These are phyloP conservation scores for Aquilaria sinensis DNA, from an alignment of 345 rosid genomes.

Conservation along the genomic window DNA sequence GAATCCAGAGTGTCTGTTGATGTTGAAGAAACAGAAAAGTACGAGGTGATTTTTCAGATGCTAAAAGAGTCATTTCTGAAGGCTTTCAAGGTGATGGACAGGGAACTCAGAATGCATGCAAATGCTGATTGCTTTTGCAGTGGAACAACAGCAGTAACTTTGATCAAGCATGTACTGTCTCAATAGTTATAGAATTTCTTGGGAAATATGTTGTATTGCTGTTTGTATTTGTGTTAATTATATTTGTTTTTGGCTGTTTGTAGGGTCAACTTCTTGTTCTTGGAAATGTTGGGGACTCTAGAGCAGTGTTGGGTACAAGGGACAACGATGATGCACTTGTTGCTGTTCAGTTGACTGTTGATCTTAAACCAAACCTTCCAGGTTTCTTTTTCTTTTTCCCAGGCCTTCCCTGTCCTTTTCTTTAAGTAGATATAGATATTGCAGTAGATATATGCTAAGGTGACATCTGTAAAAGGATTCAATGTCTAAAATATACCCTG, in stretches of 20 bases:
- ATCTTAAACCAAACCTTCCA: constrained; percentile 98
- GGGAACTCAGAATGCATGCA: constrained; percentile 73
- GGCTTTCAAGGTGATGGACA: constrained; percentile 92
- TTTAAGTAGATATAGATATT: background rate
- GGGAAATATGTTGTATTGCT: constrained; percentile 7
- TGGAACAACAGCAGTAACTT: constrained; percentile 96
- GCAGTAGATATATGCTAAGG: no score
- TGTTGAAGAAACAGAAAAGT: constrained; percentile 44
- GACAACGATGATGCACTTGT: constrained; percentile 52
- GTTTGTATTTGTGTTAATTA: constrained; percentile 2
- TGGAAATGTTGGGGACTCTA: constrained; percentile 93
- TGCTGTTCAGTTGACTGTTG: constrained; percentile 94
- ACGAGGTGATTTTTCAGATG: constrained; percentile 43
- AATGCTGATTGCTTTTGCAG: constrained; percentile 90
- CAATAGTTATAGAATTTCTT: constrained; percentile 5
- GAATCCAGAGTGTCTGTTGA: constrained; percentile 51
- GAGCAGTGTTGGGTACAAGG: constrained; percentile 87
- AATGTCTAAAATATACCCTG: no score
- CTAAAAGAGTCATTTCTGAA: constrained; percentile 81
- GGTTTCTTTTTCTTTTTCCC: constrained; percentile 32
- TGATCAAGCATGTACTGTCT: constrained; percentile 76
- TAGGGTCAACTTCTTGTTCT: constrained; percentile 76
- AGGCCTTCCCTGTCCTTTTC: background rate
- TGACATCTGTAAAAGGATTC: no score
- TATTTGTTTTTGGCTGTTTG: constrained; percentile 8